Percentiles rank a stretch among this genome's conserved stretches.
Conservation (phyloP, 805 yeast genomes). For the Zygosaccharomyces lentus region DNA sequence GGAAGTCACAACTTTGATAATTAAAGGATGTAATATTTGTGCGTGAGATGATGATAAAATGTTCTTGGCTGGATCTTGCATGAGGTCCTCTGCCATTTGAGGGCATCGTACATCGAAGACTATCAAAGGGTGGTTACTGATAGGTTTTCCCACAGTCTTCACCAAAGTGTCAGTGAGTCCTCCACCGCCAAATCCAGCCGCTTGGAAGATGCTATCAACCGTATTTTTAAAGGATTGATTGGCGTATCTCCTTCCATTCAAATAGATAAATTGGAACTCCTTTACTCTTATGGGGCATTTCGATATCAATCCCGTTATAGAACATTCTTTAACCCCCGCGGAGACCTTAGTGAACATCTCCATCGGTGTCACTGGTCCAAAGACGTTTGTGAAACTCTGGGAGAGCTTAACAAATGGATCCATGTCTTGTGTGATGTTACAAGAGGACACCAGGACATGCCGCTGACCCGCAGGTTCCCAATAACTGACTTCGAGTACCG, state of each 20-base stretch:
- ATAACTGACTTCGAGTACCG: slow-evolving; percentile 12
- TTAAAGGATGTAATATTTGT: slow-evolving; percentile 31
- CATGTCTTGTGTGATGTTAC: not conserved
- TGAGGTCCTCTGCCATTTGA: slow-evolving; percentile 33
- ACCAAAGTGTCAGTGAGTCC: slow-evolving; percentile 8
- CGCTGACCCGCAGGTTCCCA: slow-evolving; percentile 3
- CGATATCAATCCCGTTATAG: slow-evolving; percentile 41
- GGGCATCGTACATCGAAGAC: slow-evolving; percentile 35
- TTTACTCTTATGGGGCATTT: slow-evolving; percentile 34
- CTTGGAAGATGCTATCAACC: slow-evolving; percentile 24
- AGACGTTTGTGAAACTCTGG: slow-evolving; percentile 12
- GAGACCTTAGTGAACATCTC: slow-evolving; percentile 21
- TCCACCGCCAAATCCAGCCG: slow-evolving; percentile 16
- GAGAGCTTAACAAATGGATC: slow-evolving; percentile 6
- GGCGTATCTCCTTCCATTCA: slow-evolving; percentile 39
- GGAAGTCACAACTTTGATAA: slow-evolving; percentile 30
- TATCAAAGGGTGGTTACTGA: slow-evolving; percentile 38
- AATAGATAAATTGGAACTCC: slow-evolving; percentile 42
- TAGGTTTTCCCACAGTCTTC: slow-evolving; percentile 34
- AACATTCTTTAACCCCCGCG: slow-evolving; percentile 21
- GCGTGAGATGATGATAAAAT: slow-evolving; percentile 29
- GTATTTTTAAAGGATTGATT: slow-evolving; percentile 18
- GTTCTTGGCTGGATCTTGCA: slow-evolving; percentile 40
- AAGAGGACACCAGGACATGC: slow-evolving; percentile 9
- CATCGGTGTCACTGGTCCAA: slow-evolving; percentile 18